Evolutionary conservation across 73 alveolate species (phyloP).

Genomic region (Paramecium octaurelia): DNA sequence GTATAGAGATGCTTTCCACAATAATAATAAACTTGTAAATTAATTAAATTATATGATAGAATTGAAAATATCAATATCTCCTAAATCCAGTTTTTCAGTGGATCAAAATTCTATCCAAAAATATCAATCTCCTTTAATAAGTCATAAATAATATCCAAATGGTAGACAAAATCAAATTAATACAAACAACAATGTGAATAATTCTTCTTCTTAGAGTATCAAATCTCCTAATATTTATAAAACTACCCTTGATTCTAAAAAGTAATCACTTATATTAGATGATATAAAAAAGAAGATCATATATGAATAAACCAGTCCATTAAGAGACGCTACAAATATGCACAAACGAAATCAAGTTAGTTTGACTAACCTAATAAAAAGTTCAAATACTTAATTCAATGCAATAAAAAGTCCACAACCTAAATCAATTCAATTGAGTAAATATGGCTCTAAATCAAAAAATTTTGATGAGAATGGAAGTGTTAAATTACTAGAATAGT

Average conservation of each 20-base stretch:
- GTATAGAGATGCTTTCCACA: background rate
- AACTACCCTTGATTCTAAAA: background rate
- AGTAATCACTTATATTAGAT: background rate
- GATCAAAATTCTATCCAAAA: background rate
- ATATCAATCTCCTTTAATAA: constrained; percentile 5
- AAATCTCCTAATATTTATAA: constrained; percentile 33
- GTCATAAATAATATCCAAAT: background rate
- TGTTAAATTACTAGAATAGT: constrained; percentile 23
- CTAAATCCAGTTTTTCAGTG: background rate
- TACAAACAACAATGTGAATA: background rate
- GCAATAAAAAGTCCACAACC: background rate
- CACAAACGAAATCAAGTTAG: background rate
- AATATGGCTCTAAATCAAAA: background rate
- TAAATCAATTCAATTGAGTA: background rate
- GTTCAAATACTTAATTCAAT: background rate
- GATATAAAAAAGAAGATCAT: constrained; percentile 26
- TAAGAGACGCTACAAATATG: constrained; percentile 19
- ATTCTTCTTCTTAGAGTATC: background rate
- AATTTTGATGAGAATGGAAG: constrained; percentile 6
- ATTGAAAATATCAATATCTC: constrained; percentile 14
- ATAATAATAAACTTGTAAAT: background rate
- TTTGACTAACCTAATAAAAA: background rate
- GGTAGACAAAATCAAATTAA: background rate
- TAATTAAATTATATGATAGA: background rate
- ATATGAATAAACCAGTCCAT: constrained; percentile 31